Base-by-base conservation (phyloP, 352 stramenopile genomes). In the Blastocystis sp. region DNA sequence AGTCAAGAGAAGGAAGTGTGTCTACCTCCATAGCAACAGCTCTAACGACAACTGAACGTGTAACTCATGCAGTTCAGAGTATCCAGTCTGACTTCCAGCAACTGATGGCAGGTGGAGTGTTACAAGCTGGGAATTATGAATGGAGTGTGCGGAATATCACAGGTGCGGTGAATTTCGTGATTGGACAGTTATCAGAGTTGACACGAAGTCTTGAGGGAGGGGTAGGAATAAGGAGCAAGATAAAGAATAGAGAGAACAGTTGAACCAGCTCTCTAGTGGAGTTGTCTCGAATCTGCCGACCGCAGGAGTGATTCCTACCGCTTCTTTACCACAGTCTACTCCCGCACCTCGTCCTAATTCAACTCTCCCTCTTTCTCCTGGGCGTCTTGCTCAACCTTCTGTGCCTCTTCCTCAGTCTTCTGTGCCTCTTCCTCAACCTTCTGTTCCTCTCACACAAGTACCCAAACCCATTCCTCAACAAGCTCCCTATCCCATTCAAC, bases 351-450 rank as follows among this genome's bases (percentile, higher is more conserved):
- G 46, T 80, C 24, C 46, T 29, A 80, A 0, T 27, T 19, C n/a
- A 49, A 42, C 0, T 59, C 6, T 49, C 59, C 58, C 43, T 65
- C 69, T n/a, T 80, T 27, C 69, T 24, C 43, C 7, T 7, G 39
- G 46, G 61, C 61, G 19, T 27, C 0, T 24, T 42, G 46, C 69
- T 80, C 61, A 49, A 80, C 16, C 21, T 19, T 11, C 1, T 80
- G 46, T 52, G 59, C 46, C 69, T 49, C 46, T 35, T 80, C 39
- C 43, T 61, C 5, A 49, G 66, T 78, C 14, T 24, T 12, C 59
- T 78, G 66, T 43, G 59, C 32, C 27, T 7, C 66, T 56, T 24
- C 66, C 59, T 78, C 66, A 78, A n/a, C n/a, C n/a, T n/a, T n/a
- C n/a, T n/a, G n/a, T n/a, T n/a, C 49, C 21, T 57, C 49, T 21